Evolutionary conservation across 1,139 yeast species (phyloP).

Genomic region (Candida glucosophila): DNA sequence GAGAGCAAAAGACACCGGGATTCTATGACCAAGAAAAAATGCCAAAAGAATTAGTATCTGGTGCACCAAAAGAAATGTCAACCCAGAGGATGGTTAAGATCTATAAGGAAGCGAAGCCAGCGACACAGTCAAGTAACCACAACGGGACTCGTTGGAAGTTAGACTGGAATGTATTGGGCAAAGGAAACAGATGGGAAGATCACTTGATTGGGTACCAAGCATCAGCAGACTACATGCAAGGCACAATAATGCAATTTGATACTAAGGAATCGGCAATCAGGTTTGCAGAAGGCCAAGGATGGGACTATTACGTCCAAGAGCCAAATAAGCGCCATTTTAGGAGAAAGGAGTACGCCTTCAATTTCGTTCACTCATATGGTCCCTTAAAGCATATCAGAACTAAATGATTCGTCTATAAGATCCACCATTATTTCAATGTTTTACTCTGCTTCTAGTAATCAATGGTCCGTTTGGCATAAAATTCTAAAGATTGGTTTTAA

Average conservation of each 20-base stretch:
- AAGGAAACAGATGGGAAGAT: conserved; percentile 84
- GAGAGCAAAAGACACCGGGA: conserved; percentile 15
- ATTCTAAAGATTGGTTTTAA: conserved; percentile 1
- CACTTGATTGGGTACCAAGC: conserved; percentile 84
- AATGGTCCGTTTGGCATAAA: no score
- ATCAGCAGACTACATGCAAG: conserved; percentile 80
- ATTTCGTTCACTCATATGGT: conserved; percentile 63
- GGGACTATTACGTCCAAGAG: conserved; percentile 79
- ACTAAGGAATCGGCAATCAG: conserved; percentile 69
- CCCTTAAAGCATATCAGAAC: conserved; percentile 80
- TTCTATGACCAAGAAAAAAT: conserved; percentile 13
- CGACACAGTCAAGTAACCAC: conserved; percentile 68
- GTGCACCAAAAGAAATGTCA: conserved; percentile 67
- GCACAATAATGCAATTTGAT: conserved; percentile 69
- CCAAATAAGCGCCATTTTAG: conserved; percentile 69
- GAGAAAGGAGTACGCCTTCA: conserved; percentile 66
- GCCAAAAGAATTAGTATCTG: conserved; percentile 58
- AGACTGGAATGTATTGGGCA: conserved; percentile 77
- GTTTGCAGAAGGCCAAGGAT: conserved; percentile 79
- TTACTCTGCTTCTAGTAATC: no score
- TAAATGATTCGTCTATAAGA: no score
- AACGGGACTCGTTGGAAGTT: conserved; percentile 60
- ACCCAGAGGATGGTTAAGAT: conserved; percentile 68
- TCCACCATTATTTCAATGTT: no score
- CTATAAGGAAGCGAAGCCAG: conserved; percentile 69